These are phyloP conservation scores for Neoboletus subvelutipes DNA, from an alignment of 768 basidiomycete species.

Conservation along the genomic window DNA sequence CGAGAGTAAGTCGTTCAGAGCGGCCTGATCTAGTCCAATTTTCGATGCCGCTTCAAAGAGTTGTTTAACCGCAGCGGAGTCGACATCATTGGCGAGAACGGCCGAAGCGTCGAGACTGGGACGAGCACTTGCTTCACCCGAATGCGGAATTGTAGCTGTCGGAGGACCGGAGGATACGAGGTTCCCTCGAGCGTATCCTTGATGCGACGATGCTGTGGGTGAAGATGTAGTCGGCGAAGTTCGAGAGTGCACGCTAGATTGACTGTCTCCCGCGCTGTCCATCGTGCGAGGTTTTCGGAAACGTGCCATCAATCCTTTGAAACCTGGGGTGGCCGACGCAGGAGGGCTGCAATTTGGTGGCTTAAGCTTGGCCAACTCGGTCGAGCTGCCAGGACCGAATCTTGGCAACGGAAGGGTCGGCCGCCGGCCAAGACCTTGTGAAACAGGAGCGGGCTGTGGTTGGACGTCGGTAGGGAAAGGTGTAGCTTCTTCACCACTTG, in stretches of 20 bases:
- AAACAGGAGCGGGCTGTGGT: conserved; percentile 28
- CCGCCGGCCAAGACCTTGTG: conserved; percentile 44
- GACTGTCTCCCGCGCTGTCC: conserved; percentile 29
- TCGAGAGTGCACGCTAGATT: conserved; percentile 31
- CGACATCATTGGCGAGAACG: conserved; percentile 30
- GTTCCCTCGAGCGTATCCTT: conserved; percentile 34
- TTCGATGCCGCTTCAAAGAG: conserved; percentile 74
- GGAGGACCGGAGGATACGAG: conserved; percentile 25
- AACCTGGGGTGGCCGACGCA: conserved; percentile 67
- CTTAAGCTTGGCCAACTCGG: conserved; percentile 55
- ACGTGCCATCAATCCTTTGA: conserved; percentile 80
- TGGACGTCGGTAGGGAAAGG: conserved; percentile 44
- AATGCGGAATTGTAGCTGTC: background rate
- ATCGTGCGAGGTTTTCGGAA: conserved; percentile 48
- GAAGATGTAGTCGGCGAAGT: conserved; percentile 37
- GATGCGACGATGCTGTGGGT: conserved; percentile 34
- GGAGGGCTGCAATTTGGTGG: conserved; percentile 60
- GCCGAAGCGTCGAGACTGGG: conserved; percentile 27
- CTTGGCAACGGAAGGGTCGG: conserved; percentile 50
- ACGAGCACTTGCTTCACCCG: conserved; percentile 19
- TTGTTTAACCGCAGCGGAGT: conserved; percentile 62
- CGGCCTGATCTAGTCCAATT: conserved; percentile 72
- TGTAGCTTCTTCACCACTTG: conserved; percentile 51
- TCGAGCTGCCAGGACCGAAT: conserved; percentile 36
- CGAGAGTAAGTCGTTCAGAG: conserved; percentile 65